Evolutionary conservation across 2,329 filamentous ascomycete species (phyloP).

Genomic region (Fusarium sp.): DNA sequence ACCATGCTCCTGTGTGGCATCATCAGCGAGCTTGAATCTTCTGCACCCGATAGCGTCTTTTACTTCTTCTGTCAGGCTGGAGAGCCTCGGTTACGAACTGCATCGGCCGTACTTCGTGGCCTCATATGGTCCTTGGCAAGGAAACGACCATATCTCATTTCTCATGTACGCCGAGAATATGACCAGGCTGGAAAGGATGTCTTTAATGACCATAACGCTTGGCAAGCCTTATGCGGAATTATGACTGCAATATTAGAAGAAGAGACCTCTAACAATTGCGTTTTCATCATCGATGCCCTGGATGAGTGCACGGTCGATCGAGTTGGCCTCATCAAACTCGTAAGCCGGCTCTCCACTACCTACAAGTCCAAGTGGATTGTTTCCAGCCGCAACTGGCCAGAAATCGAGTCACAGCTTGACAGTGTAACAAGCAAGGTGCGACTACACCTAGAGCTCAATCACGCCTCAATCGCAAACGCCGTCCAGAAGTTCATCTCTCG

Average conservation of each 20-base stretch:
- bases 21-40: constrained; percentile 34
- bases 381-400: constrained; percentile 58
- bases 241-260: too few relatives aligned
- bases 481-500: background rate
- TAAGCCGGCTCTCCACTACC: too few relatives aligned
- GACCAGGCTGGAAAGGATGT: too few relatives aligned
- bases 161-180: constrained; percentile 44
- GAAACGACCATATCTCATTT: constrained; percentile 51
- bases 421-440: background rate
- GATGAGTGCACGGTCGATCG: constrained; percentile 56
- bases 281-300: constrained; percentile 57
- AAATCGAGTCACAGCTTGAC: constrained; percentile 44
- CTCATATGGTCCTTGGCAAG: constrained; percentile 58
- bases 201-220: too few relatives aligned
- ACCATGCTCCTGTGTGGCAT: constrained; percentile 53
- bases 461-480: too few relatives aligned
- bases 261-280: too few relatives aligned
- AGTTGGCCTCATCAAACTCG: too few relatives aligned
- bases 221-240: too few relatives aligned
- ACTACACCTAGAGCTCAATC: constrained; percentile 54
- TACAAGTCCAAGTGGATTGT: constrained; percentile 56
- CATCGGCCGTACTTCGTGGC: constrained; percentile 56
- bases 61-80: constrained; percentile 59
- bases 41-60: too few relatives aligned
- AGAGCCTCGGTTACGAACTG: constrained; percentile 50